These are phyloP conservation scores for Tuber indicum DNA, from an alignment of 495 filamentous ascomycete genomes.

Conservation along the genomic window DNA sequence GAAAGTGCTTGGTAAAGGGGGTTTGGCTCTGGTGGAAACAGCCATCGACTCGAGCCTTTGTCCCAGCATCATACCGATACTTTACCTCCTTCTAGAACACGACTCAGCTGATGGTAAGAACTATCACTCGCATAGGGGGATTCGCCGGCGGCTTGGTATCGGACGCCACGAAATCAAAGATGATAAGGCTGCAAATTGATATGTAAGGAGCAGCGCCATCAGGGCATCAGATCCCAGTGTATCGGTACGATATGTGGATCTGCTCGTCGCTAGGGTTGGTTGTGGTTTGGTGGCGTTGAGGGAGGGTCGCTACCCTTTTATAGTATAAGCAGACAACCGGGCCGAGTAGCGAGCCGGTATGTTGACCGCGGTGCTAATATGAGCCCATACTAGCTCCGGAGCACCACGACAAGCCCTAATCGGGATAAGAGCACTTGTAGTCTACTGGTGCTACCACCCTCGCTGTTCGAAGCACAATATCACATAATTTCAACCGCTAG, in stretches of 20 bases:
- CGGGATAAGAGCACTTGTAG: too few relatives aligned
- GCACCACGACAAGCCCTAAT: too few relatives aligned
- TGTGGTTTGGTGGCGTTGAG: not conserved
- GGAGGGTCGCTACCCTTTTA: not conserved
- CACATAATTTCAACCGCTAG: not conserved
- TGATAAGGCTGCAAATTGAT: not conserved
- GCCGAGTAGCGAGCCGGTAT: not conserved
- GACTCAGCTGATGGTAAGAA: not conserved
- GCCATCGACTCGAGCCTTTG: too few relatives aligned
- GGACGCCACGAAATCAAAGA: not conserved
- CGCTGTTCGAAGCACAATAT: not conserved
- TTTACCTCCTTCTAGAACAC: too few relatives aligned
- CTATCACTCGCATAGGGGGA: not conserved
- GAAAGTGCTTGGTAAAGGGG: too few relatives aligned
- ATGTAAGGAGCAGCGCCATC: not conserved
- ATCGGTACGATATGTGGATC: not conserved
- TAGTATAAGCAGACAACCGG: not conserved
- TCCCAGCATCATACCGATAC: too few relatives aligned
- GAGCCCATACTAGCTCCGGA: not conserved
- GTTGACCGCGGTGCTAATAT: not conserved
- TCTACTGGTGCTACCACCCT: too few relatives aligned
- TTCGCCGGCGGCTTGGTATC: not conserved
- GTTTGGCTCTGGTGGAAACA: too few relatives aligned
- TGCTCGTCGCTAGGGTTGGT: not conserved
- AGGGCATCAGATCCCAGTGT: not conserved